phyloP scores from a whole-genome alignment of 2,329 filamentous ascomycete genomes.

The Emmonsiellopsis sp. region DNA sequence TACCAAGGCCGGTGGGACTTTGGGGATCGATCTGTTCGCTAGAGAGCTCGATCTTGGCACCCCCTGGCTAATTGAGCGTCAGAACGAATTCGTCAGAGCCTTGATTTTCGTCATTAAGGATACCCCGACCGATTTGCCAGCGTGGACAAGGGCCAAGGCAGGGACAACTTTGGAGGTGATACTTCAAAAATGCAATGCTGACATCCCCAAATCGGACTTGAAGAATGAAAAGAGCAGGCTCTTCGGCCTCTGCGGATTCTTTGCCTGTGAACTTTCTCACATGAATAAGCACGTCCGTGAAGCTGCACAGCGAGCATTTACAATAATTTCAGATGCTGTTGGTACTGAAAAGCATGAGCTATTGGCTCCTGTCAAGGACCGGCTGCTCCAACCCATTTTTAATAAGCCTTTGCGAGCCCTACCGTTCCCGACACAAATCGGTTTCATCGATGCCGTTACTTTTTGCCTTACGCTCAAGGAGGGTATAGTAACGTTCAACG shows the following conservation, averaged over 20 bases:
- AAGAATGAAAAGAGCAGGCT: constrained; percentile 58
- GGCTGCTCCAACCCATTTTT: constrained; percentile 84
- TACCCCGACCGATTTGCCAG: constrained; percentile 87
- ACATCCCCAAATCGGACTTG: constrained; percentile 70
- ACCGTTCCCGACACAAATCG: constrained; percentile 91
- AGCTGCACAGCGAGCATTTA: constrained; percentile 71
- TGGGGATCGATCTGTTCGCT: constrained; percentile 81
- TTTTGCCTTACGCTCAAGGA: constrained; percentile 86
- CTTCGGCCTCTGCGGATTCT: constrained; percentile 68
- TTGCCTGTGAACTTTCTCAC: constrained; percentile 83
- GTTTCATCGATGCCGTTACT: constrained; percentile 94
- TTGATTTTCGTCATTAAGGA: constrained; percentile 97
- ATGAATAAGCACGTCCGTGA: constrained; percentile 93
- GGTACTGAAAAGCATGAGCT: constrained; percentile 77
- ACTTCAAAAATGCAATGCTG: constrained; percentile 68
- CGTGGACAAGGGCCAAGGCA: constrained; percentile 74
- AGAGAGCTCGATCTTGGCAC: constrained; percentile 79
- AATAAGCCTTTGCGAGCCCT: constrained; percentile 88
- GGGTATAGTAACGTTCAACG: constrained; percentile 85
- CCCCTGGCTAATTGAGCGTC: constrained; percentile 69
- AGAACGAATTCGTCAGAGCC: constrained; percentile 82
- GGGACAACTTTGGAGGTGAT: constrained; percentile 76
- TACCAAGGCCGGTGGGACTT: constrained; percentile 83
- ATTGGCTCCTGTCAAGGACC: constrained; percentile 80
- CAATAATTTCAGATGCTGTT: constrained; percentile 70